Base-by-base conservation (phyloP, 1,284 basidiomycete genomes). In the Neonothopanus nambi region DNA sequence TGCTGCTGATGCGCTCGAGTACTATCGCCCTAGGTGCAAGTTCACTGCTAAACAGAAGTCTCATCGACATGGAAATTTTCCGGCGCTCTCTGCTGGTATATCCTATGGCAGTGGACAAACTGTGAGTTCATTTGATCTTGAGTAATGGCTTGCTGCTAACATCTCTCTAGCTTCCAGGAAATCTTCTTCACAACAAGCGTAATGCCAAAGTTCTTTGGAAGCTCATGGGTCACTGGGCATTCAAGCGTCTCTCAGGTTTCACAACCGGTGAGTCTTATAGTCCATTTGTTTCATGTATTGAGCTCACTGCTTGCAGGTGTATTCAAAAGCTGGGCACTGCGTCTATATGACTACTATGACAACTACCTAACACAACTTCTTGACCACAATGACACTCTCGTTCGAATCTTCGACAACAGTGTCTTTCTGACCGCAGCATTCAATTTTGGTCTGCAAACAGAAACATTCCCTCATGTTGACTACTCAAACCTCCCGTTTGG, bases 371-470 rank as follows among this genome's bases (percentile, higher is more conserved):
- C 15, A 24, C 20, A 11, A 8, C 33, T 38, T 18, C 47, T 48
- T 3, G 7, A 28, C 15, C 6, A 21, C 33, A 26, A 42, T 28
- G 7, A 8, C 18, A 37, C 24, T 5, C 42, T 56, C 18, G 17
- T 11, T 5, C 50, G 36, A 7, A 5, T 36, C 5, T 52, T 56
- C 33, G 18, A 24, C 6, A 48, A 51, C 41, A 52, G 49, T 39
- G 40, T 48, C 21, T 51, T 44, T 20, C 3, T 42, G 11, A 17
- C 30, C 20, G 43, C 39, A 15, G 37, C 48, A 5, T 55, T 46
- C 35, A 55, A 55, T 28, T 47, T 49, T 33, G 49, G 54, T 3
- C 48, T 41, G 3, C 30, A 41, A 15, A 55, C 54, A 9, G 24
- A 35, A 5, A 46, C 42, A 35, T 17, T 26, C 13, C 20, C 23